Evolutionary conservation across 2,329 filamentous ascomycete genomes (phyloP).

Genomic region (Coniochaeta sp.): DNA sequence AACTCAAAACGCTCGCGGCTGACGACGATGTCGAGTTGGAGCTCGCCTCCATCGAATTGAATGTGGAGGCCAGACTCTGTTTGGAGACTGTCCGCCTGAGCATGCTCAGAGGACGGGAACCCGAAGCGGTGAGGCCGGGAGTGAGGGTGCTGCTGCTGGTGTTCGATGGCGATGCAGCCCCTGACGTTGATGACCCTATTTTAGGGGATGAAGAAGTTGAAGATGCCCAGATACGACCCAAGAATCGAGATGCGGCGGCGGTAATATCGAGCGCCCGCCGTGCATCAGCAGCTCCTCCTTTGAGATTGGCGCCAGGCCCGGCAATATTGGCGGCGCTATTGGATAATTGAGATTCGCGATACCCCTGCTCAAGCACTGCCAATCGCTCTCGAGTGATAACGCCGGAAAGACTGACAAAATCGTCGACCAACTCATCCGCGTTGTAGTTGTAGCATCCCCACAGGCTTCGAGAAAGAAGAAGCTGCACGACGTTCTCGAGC

Average conservation of each 20-base stretch:
- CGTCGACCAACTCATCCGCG: conserved; percentile 87
- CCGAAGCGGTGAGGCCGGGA: conserved; percentile 48
- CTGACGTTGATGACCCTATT: conserved; percentile 15
- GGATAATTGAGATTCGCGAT: conserved; percentile 63
- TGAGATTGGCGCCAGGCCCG: conserved; percentile 35
- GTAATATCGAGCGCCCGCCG: conserved; percentile 38
- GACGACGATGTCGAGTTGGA: conserved; percentile 32
- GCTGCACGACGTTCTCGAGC: conserved; percentile 93
- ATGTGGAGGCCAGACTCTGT: conserved; percentile 84
- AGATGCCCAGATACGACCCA: conserved; percentile 80
- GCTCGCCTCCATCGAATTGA: conserved; percentile 76
- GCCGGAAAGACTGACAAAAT: conserved; percentile 85
- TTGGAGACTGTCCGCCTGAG: conserved; percentile 82
- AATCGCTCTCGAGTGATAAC: conserved; percentile 81
- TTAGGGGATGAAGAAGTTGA: conserved; percentile 36
- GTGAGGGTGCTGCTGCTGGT: conserved; percentile 43
- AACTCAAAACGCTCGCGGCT: conserved; percentile 66
- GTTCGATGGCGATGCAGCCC: conserved; percentile 20
- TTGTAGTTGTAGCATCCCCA: conserved; percentile 98
- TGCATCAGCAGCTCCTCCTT: conserved; percentile 47
- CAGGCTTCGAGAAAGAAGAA: conserved; percentile 79
- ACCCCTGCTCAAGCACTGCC: conserved; percentile 71
- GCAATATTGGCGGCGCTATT: conserved; percentile 19
- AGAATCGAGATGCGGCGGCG: conserved; percentile 71
- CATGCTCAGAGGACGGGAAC: conserved; percentile 58